Conservation (phyloP, 148 eudicot genomes). For the Nepenthes gracilis region DNA sequence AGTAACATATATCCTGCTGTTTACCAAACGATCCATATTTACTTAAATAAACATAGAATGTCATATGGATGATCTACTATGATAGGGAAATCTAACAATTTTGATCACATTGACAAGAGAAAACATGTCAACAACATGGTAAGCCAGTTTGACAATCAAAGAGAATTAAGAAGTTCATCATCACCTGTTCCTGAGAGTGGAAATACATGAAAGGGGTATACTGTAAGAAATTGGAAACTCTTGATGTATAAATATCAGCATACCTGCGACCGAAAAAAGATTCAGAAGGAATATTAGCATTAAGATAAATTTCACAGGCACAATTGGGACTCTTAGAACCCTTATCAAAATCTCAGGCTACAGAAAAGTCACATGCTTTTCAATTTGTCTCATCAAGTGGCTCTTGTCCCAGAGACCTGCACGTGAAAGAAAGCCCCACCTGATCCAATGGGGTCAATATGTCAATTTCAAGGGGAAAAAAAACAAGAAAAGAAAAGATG, state of each 20-base stretch:
- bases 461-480: conserved; percentile 10
- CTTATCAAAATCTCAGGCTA: not conserved
- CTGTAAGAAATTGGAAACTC: conserved; percentile 92
- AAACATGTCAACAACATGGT: too few relatives aligned
- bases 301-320: not conserved
- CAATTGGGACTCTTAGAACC: not conserved
- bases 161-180: too few relatives aligned
- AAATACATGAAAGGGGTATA: conserved; percentile 97
- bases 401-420: conserved; percentile 99
- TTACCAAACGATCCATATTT: too few relatives aligned
- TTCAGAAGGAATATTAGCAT: not conserved
- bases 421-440: conserved; percentile 98
- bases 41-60: too few relatives aligned
- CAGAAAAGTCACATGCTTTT: conserved; percentile 46
- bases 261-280: conserved; percentile 35
- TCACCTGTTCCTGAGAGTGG: conserved; percentile 94
- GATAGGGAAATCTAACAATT: too few relatives aligned
- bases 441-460: conserved; percentile 13
- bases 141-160: too few relatives aligned
- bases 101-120: too few relatives aligned
- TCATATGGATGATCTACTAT: too few relatives aligned
- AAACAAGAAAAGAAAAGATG: too few relatives aligned
- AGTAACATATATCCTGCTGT: too few relatives aligned
- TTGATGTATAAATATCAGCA: conserved; percentile 95
- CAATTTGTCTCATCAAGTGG: conserved; percentile 95